Percentiles rank a stretch among this genome's conserved stretches.
Conservation (phyloP, 176 grass and related monocot species). For the Carex pumila region DNA sequence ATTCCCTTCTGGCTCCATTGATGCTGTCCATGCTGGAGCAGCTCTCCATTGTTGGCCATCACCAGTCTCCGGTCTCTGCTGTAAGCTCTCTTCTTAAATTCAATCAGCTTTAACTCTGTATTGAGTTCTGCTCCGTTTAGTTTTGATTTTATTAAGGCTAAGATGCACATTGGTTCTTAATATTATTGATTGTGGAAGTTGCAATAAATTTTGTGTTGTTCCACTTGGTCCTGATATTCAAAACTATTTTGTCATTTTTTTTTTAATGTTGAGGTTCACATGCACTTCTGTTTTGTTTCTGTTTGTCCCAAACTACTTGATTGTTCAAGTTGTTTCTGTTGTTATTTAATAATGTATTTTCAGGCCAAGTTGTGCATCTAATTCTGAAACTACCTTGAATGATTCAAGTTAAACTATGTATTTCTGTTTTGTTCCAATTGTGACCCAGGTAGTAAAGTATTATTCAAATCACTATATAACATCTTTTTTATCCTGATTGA, state of each 20-base stretch:
- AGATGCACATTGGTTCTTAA: not conserved
- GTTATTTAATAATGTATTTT: not conserved
- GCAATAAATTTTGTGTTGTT: not conserved
- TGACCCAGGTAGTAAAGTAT: not conserved
- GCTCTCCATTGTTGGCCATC: slow-evolving; percentile 97
- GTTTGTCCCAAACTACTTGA: not conserved
- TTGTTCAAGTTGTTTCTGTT: not conserved
- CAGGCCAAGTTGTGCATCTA: not conserved
- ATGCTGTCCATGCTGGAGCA: slow-evolving; percentile 91
- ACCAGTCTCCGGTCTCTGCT: slow-evolving; percentile 39
- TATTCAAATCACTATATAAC: not conserved
- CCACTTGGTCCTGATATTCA: not conserved
- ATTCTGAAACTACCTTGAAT: not conserved
- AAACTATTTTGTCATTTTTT: not conserved
- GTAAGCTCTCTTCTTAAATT: slow-evolving; percentile 31
- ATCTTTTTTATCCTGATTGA: not conserved
- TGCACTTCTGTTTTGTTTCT: not conserved
- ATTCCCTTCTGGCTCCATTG: slow-evolving; percentile 56
- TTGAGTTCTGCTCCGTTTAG: not conserved
- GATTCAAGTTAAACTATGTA: not conserved
- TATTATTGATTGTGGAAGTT: not conserved
- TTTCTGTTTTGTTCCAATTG: not conserved
- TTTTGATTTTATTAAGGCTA: not conserved
- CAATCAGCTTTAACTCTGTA: not conserved
- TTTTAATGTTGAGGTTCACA: not conserved